Evolutionary conservation across 345 rosid species (phyloP), one percentile per base, ranked within the genome.

Genomic region (Citrus cavaleriei): DNA sequence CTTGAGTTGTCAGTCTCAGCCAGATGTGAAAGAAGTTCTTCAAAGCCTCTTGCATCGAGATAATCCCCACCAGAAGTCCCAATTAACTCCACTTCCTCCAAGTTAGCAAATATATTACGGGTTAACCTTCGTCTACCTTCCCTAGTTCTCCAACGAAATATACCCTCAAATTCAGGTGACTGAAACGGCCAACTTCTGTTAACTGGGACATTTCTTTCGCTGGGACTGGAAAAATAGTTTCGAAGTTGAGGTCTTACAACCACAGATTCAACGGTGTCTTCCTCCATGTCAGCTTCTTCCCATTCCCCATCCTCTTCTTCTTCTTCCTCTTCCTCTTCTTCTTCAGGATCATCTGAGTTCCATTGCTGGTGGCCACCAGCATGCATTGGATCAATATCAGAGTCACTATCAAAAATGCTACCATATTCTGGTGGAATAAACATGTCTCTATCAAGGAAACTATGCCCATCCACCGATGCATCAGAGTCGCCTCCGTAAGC

Each of bases 381-480:
- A 76, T 87, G 90, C 99, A 95, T 93, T 2, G 99, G 99, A 88
- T 95, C 99, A 65, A 95, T 93, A 84, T 93, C 98, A 78, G 91
- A 84, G 79, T 92, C 98, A 80, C 90, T 91, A 55, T 90, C 89
- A 77, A 86, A 24, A 80, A 88, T 86, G 77, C 91, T 90, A 76
- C 79, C 84, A 59, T 81, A 85, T 25, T 86, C 91, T 7, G 85
- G 88, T 49, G 81, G 89, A 76, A 85, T 64, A 77, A 88, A 82
- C 63, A 87, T 74, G 3, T 90, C 95, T 1, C 90, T 79, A 75
- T 89, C 93, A 35, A 88, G 75, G 61, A 88, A 81, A 79, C 87
- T 86, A 70, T 70, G 82, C 73, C 88, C 92, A 81, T 93, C 97
- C 32, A 89, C 79, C 77, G 95, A 93, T 85, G 88, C 91, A 86